phyloP scores from a whole-genome alignment of 768 basidiomycete genomes.

The Gloeophyllum trabeum region DNA sequence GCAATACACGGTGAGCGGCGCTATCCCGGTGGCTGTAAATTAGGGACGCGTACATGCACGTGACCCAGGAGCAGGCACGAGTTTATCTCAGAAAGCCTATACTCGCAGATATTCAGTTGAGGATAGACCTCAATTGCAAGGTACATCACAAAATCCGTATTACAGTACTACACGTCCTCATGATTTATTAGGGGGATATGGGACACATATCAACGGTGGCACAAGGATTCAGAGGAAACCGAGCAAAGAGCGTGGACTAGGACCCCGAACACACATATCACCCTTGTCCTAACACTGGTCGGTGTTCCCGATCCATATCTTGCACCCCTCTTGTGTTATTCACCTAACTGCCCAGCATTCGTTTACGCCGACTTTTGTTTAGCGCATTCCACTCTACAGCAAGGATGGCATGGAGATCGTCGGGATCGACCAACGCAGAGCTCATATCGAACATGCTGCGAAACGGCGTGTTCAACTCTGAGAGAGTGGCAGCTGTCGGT shows the following conservation, averaged over 20 bases:
- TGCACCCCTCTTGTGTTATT: constrained; percentile 6
- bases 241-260: background rate
- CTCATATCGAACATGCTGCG: constrained; percentile 58
- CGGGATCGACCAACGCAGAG: constrained; percentile 57
- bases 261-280: constrained; percentile 1
- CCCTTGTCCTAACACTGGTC: background rate
- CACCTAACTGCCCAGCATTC: no score
- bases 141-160: background rate
- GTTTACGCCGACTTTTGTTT: no score
- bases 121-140: background rate
- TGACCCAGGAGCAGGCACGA: no score
- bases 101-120: background rate
- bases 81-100: no score
- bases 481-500: constrained; percentile 45
- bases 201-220: background rate
- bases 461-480: constrained; percentile 43
- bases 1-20: no score
- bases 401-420: constrained; percentile 76
- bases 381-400: background rate
- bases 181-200: background rate
- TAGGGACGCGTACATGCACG: no score
- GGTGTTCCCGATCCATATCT: constrained; percentile 4
- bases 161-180: background rate
- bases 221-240: background rate
- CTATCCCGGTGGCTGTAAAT: no score